A percentile compares a stretch with the other conserved stretches of the same genome.
Evolutionary conservation across 257 asterid genomes (phyloP).

Genomic region (Agastache rugosa): DNA sequence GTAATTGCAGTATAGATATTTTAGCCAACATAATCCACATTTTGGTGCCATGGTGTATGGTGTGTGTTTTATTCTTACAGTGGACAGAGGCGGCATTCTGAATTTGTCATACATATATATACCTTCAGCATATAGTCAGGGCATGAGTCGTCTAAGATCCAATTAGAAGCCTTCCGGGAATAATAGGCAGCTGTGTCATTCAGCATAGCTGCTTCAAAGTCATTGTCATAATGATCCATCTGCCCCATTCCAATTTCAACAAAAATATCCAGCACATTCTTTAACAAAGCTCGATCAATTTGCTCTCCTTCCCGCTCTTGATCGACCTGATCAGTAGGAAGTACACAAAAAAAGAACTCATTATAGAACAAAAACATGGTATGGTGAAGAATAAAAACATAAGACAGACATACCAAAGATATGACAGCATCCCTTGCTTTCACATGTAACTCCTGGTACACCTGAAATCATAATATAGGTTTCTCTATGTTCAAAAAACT

Average conservation of each 20-base stretch:
- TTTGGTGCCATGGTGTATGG: constrained; percentile 11
- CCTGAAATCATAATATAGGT: constrained; percentile 55
- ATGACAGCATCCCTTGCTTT: constrained; percentile 94
- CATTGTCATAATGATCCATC: constrained; percentile 59
- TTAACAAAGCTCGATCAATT: constrained; percentile 60
- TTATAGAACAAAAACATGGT: constrained; percentile 14
- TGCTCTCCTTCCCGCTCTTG: constrained; percentile 76
- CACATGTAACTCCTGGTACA: constrained; percentile 73
- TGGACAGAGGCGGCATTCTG: background rate
- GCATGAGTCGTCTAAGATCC: constrained; percentile 67
- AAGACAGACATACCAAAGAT: constrained; percentile 43
- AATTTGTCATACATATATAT: constrained; percentile 9
- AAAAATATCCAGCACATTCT: constrained; percentile 61
- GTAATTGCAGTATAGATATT: constrained; percentile 12
- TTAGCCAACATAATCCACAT: constrained; percentile 12
- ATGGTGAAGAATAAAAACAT: background rate
- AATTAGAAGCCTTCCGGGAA: constrained; percentile 70
- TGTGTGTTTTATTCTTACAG: background rate
- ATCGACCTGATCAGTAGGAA: constrained; percentile 50
- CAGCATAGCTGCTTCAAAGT: constrained; percentile 65
- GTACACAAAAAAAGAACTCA: constrained; percentile 9
- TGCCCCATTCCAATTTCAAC: constrained; percentile 76
- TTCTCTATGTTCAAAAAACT: constrained; percentile 30
- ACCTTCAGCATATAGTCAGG: constrained; percentile 69
- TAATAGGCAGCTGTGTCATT: constrained; percentile 59